Percentiles rank a stretch among this genome's conserved stretches.
These are phyloP conservation scores for Echinosphaeria canescens DNA, from an alignment of 2,329 filamentous ascomycete species.

Conservation along the genomic window DNA sequence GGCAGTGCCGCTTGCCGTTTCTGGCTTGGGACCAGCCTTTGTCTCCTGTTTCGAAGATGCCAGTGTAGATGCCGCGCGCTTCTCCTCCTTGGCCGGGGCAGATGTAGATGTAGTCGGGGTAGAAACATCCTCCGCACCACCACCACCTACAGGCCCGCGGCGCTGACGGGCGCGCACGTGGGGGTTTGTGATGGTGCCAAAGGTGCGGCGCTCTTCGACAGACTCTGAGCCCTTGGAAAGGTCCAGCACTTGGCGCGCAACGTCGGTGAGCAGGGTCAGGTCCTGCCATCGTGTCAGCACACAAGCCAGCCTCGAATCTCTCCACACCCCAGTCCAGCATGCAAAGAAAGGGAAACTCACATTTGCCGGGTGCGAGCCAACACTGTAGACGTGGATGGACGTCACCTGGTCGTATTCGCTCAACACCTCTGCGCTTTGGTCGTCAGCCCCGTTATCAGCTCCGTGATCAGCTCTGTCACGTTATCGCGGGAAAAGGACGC, in stretches of 20 bases:
- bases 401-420: conserved; percentile 48
- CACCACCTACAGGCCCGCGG: conserved; percentile 11
- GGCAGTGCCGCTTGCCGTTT: conserved; percentile 14
- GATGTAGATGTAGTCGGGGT: conserved; percentile 8
- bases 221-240: conserved; percentile 22
- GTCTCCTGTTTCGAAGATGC: conserved; percentile 6
- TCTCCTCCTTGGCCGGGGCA: conserved; percentile 4
- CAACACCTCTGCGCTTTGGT: conserved; percentile 48
- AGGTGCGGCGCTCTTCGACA: conserved; percentile 32
- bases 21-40: conserved; percentile 15
- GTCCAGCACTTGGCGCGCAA: conserved; percentile 37
- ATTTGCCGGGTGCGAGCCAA: conserved; percentile 49
- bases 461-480: too few species aligned
- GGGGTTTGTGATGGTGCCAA: conserved; percentile 56
- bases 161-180: conserved; percentile 32
- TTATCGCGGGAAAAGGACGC: too few species aligned
- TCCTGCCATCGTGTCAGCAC: not conserved
- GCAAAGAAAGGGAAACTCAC: too few species aligned
- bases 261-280: conserved; percentile 36
- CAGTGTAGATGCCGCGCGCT: conserved; percentile 6
- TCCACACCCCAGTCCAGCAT: too few species aligned
- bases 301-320: too few species aligned
- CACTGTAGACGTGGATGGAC: conserved; percentile 73
- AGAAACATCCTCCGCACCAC: too few species aligned
- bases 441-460: too few species aligned